Evolutionary conservation across 352 stramenopile species (phyloP).

Genomic region (Phytophthora sp.): DNA sequence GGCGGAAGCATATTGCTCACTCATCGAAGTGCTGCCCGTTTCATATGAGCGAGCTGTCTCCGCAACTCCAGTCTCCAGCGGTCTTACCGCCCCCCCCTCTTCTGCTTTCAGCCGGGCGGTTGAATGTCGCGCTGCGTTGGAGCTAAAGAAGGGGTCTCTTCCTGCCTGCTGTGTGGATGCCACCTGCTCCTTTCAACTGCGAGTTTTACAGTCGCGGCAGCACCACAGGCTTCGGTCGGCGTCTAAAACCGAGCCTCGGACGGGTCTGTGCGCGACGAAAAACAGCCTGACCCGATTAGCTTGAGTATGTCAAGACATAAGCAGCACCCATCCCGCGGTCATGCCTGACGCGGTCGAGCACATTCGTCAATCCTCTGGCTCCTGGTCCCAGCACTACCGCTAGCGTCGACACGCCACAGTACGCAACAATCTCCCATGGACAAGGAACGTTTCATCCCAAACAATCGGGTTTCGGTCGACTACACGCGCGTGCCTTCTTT

Average conservation of each 20-base stretch:
- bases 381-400: background rate
- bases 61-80: slow-evolving; percentile 1
- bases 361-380: slow-evolving; percentile 26
- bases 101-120: background rate
- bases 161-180: background rate
- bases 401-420: background rate
- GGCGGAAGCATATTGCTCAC: background rate
- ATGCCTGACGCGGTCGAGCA: background rate
- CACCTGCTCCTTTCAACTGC: background rate
- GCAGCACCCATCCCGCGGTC: background rate
- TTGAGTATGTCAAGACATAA: background rate
- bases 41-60: slow-evolving; percentile 3
- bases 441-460: slow-evolving; percentile 29
- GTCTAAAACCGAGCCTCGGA: background rate
- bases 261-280: background rate
- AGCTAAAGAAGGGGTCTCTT: background rate
- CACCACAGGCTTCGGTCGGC: background rate
- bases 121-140: background rate
- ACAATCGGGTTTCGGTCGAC: too few relatives aligned
- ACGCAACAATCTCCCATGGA: slow-evolving; percentile 4
- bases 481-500: too few relatives aligned
- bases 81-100: slow-evolving; percentile 5
- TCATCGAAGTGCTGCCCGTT: background rate
- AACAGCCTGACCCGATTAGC: slow-evolving; percentile 1
- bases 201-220: background rate